Evolutionary conservation across 176 grass and related monocot genomes (phyloP).

Genomic region (Oryza glaberrima): DNA sequence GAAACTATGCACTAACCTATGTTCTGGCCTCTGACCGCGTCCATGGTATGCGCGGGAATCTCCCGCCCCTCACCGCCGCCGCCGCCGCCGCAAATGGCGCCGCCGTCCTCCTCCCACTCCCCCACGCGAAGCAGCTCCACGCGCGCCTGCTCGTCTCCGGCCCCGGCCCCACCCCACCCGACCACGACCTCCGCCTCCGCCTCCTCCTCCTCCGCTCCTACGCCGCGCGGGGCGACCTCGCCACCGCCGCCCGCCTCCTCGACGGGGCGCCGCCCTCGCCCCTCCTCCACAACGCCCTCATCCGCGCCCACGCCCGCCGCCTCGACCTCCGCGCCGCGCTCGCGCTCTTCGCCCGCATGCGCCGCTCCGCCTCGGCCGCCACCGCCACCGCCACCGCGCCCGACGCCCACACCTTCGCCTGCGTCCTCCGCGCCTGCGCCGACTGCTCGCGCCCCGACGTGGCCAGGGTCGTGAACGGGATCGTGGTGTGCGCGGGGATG

Average conservation of each 20-base stretch:
- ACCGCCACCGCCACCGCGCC: slow-evolving; percentile 33
- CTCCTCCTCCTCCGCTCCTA: slow-evolving; percentile 60
- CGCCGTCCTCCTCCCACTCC: slow-evolving; percentile 4
- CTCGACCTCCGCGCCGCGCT: slow-evolving; percentile 41
- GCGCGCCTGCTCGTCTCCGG: slow-evolving; percentile 41
- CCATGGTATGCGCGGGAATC: slow-evolving; percentile 37
- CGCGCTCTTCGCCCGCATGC: slow-evolving; percentile 53
- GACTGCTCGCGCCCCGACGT: slow-evolving; percentile 40
- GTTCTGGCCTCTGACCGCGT: too few relatives aligned
- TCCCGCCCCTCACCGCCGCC: slow-evolving; percentile 7
- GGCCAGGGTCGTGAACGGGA: slow-evolving; percentile 33
- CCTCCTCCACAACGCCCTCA: slow-evolving; percentile 65
- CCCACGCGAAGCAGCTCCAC: slow-evolving; percentile 60
- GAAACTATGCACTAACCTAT: too few relatives aligned
- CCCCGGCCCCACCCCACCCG: slow-evolving; percentile 1
- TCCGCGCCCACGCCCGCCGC: slow-evolving; percentile 57
- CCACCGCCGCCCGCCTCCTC: slow-evolving; percentile 53
- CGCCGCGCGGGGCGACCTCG: slow-evolving; percentile 41
- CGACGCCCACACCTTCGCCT: slow-evolving; percentile 69
- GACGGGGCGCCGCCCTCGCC: slow-evolving; percentile 41
- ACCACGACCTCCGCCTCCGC: slow-evolving; percentile 7
- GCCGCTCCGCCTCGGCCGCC: not conserved
- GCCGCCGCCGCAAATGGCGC: not conserved
- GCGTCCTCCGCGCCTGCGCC: slow-evolving; percentile 62
- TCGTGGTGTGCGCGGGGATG: slow-evolving; percentile 22